phyloP scores from a whole-genome alignment of 345 rosid species.

The Mercurialis annua region DNA sequence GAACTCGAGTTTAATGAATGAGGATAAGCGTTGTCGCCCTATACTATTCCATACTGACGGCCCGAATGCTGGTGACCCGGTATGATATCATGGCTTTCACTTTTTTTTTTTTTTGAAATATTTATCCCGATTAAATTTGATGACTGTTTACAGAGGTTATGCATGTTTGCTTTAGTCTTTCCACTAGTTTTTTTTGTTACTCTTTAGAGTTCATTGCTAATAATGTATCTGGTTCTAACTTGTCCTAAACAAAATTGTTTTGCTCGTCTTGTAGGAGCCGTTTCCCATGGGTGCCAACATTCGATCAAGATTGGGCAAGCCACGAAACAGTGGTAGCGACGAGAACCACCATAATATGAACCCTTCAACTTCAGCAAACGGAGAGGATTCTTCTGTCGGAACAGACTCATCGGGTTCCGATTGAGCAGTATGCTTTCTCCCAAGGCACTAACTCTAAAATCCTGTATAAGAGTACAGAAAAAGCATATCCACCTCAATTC shows the following conservation, averaged over 20 bases:
- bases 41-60: slow-evolving; percentile 84
- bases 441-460: slow-evolving; percentile 38
- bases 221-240: not conserved
- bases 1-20: slow-evolving; percentile 92
- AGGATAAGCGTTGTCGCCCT: slow-evolving; percentile 90
- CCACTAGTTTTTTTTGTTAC: not conserved
- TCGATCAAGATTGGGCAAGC: slow-evolving; percentile 68
- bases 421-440: slow-evolving; percentile 23
- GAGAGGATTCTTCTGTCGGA: slow-evolving; percentile 59
- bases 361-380: slow-evolving; percentile 43
- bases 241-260: not conserved
- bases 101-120: slow-evolving; percentile 6
- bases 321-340: slow-evolving; percentile 44
- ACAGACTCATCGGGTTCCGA: slow-evolving; percentile 43
- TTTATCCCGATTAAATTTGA: not conserved
- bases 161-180: not conserved
- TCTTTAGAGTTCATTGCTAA: not conserved
- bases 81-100: slow-evolving; percentile 16
- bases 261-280: slow-evolving; percentile 53
- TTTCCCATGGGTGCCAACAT: slow-evolving; percentile 77
- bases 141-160: not conserved
- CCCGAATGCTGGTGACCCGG: slow-evolving; percentile 90
- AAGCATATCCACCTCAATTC: slow-evolving; percentile 32
- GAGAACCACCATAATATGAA: slow-evolving; percentile 44
- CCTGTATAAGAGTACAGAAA: slow-evolving; percentile 21